Evolutionary conservation across 148 eudicot species (phyloP).

Genomic region (Silene latifolia): DNA sequence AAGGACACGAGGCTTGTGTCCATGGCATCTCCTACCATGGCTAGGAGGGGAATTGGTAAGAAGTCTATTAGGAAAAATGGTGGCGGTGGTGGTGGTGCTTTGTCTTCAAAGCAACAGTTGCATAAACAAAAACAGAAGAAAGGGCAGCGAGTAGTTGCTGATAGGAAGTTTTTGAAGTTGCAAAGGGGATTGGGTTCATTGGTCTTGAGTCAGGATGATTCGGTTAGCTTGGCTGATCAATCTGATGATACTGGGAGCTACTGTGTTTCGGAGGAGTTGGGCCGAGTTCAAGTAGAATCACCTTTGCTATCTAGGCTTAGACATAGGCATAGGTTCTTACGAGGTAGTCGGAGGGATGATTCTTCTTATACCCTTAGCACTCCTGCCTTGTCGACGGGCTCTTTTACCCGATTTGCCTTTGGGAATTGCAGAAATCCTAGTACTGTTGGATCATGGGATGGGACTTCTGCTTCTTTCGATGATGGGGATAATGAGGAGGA

Average conservation of each 20-base stretch:
- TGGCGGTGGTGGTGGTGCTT: constrained; percentile 10
- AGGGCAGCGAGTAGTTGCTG: constrained; percentile 29
- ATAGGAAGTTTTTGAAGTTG: constrained; percentile 31
- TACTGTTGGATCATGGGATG: constrained; percentile 86
- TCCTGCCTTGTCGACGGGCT: constrained; percentile 86
- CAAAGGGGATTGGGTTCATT: constrained; percentile 28
- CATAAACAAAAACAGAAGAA: constrained; percentile 35
- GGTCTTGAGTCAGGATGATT: constrained; percentile 49
- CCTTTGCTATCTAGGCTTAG: constrained; percentile 69
- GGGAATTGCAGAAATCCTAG: constrained; percentile 53
- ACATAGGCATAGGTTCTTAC: constrained; percentile 47
- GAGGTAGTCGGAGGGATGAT: constrained; percentile 59
- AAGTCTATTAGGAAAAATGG: constrained; percentile 42
- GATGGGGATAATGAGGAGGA: constrained; percentile 68
- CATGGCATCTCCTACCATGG: constrained; percentile 38
- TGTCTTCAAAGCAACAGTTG: constrained; percentile 43
- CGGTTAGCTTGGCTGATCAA: constrained; percentile 54
- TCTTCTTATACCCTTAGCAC: constrained; percentile 78
- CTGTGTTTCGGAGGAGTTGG: constrained; percentile 55
- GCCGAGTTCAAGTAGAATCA: constrained; percentile 44
- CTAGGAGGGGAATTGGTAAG: constrained; percentile 45
- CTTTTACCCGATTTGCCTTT: constrained; percentile 54
- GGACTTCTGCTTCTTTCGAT: constrained; percentile 55
- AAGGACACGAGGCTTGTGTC: constrained; percentile 42
- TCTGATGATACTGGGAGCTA: constrained; percentile 65